Evolutionary conservation across 768 basidiomycete species (phyloP), one percentile per base, ranked within the genome.

Genomic region (Boletus subparvulus): DNA sequence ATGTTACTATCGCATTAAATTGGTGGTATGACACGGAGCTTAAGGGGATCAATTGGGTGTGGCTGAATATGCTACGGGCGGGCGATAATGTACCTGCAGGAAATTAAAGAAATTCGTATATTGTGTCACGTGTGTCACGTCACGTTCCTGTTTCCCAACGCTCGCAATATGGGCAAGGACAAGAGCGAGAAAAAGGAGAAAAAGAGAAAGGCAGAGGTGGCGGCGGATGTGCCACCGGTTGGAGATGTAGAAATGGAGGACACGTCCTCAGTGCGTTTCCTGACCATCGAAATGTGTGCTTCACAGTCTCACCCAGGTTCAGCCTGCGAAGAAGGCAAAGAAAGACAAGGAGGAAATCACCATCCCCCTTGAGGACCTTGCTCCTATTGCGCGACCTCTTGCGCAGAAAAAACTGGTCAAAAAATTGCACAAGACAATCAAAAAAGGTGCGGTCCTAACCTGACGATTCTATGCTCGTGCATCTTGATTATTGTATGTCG

Each of bases 351-450:
- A 67, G 40, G 87, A 87, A 55, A 76, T 88, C 52, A 71, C 78
- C 17, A 84, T 94, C 41, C 80, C 88, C 3, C 59, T 87, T 1
- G 92, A 90, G 62, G 92, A 94, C 61, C 81, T 98, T 36, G 92
- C 93, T 6, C 94, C 95, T n/a, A 84, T 99, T 52, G 97, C 97
- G 7, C 86, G 87, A 61, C 97, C 97, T 8, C 78, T 99, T 37
- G 97, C 97, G 21, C 86, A 88, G 72, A 92, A 87, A 78, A 99
- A 98, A 75, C 81, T 98, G 30, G 75, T 88, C 41, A 98, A 97
- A 76, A 98, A 94, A 74, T 76, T 98, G 35, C 88, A 98, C 78
- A 95, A 94, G 74, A 88, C 90, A 8, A 89, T 98, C 62, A 97
- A 94, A 78, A 92, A 89, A 76, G 94, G 94, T 87, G 41, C 45